Evolutionary conservation across 202 grass and related monocot genomes (phyloP).

Genomic region (Carex arenaria): DNA sequence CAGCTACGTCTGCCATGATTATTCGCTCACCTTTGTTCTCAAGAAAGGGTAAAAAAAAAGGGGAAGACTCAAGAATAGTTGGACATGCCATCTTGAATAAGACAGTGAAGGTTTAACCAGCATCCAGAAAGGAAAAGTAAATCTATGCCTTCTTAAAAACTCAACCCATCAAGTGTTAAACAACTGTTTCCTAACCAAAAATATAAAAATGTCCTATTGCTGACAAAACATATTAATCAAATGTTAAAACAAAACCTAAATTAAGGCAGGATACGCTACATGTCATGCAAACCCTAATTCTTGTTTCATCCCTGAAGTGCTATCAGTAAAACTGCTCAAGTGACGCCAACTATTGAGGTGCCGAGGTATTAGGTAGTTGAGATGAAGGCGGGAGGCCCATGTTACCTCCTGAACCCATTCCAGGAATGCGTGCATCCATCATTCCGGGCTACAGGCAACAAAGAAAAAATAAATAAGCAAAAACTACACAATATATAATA

Average conservation of each 20-base stretch:
- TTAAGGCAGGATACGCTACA: neutral
- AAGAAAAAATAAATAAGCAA: conserved; percentile 14
- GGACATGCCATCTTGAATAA: neutral
- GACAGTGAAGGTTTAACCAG: neutral
- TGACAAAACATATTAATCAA: neutral
- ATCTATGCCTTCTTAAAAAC: neutral
- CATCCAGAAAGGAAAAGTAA: neutral
- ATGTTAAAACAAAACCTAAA: neutral
- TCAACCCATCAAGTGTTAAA: neutral
- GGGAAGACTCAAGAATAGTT: too few relatives aligned
- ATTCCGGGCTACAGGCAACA: conserved; percentile 54
- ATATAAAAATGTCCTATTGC: neutral
- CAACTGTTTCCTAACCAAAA: neutral
- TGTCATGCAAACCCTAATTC: neutral
- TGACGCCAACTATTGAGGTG: conserved; percentile 42
- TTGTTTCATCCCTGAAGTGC: neutral
- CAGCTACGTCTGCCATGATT: neutral
- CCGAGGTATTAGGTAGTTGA: conserved; percentile 45
- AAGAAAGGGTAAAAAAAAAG: neutral
- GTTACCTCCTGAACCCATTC: conserved; percentile 53
- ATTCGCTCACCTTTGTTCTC: neutral
- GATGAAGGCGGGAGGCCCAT: conserved; percentile 52
- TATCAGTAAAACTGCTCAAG: neutral
- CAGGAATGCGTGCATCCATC: conserved; percentile 38
- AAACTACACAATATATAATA: neutral